phyloP scores from a whole-genome alignment of 2,329 filamentous ascomycete genomes.

The Monilinia polystroma region DNA sequence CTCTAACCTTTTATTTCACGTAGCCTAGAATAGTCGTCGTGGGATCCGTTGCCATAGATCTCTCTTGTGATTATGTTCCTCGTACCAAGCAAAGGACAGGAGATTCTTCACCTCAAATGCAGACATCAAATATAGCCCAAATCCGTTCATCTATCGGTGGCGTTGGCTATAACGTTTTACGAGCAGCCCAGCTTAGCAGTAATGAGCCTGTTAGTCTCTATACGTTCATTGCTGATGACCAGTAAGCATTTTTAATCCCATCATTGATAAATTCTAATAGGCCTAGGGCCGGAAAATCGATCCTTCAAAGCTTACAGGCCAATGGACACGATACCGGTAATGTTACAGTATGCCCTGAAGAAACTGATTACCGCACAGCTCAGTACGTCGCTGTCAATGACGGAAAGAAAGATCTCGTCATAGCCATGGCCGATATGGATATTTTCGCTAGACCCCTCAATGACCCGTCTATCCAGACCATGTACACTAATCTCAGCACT shows the following conservation, averaged over 20 bases:
- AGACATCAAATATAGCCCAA: slow-evolving; percentile 82
- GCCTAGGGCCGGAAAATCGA: slow-evolving; percentile 67
- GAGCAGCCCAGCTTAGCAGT: slow-evolving; percentile 71
- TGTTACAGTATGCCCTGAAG: slow-evolving; percentile 44
- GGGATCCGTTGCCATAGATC: slow-evolving; percentile 85
- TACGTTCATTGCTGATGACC: slow-evolving; percentile 78
- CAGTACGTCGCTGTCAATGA: slow-evolving; percentile 94
- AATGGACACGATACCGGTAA: slow-evolving; percentile 64
- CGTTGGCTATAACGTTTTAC: slow-evolving; percentile 87
- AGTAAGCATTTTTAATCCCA: slow-evolving; percentile 46
- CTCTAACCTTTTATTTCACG: background rate
- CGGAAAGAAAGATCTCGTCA: slow-evolving; percentile 73
- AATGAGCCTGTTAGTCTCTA: slow-evolving; percentile 67
- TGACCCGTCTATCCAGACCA: slow-evolving; percentile 39
- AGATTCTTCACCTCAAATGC: slow-evolving; percentile 41
- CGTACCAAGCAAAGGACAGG: slow-evolving; percentile 42
- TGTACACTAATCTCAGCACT: background rate
- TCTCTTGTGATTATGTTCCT: slow-evolving; percentile 73
- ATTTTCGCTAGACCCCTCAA: slow-evolving; percentile 50
- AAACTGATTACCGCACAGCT: slow-evolving; percentile 60
- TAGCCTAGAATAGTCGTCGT: slow-evolving; percentile 70
- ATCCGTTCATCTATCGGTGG: slow-evolving; percentile 86
- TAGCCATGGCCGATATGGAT: slow-evolving; percentile 93
- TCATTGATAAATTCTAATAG: background rate
- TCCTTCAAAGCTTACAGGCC: slow-evolving; percentile 63